Evolutionary conservation across 345 rosid species (phyloP), one percentile per base, ranked within the genome.

Genomic region (Draba incana): DNA sequence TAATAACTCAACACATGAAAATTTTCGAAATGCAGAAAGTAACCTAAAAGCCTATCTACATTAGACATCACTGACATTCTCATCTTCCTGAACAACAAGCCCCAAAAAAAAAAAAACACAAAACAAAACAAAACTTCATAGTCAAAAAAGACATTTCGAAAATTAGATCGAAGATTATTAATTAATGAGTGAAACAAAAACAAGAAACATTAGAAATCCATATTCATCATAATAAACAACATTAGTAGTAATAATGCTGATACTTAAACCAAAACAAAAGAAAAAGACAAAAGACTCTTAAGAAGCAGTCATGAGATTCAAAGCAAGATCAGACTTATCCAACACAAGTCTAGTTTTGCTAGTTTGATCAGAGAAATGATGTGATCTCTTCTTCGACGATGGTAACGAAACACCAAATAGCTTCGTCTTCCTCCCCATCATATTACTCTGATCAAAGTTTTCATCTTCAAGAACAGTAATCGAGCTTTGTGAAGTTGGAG

Each of bases 291-390:
- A 1, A 14, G 23, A 47, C 52, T 10, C 37, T 54, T 63, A 48
- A 27, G 96, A 85, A 56, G 96, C 77, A 64, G 91, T 85, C 96
- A 87, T 87, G 46, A 92, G 88, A 80, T 89, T 87, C 78, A 92
- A 78, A 62, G 85, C 87, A 76, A 89, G 80, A 65, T 92, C 98
- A 68, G 87, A 84, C 38, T 92, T 87, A n/a, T 86, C 96, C 81
- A 83, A 70, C 62, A 84, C 80, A 72, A 92, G 80, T 56, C 94
- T 84, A 70, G 92, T 64, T 77, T 83, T 85, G 66, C 68, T 79
- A 23, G 76, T 80, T 78, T 85, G 91, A 64, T 70, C 58, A 46
- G 72, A 75, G 57, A 57, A 70, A 64, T 80, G 78, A 74, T 84
- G 83, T 67, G 82, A 58, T 71, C 95, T 84, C 77, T 87, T 92